Conservation (phyloP, 1,284 basidiomycete genomes). For the Waitea zeae region DNA sequence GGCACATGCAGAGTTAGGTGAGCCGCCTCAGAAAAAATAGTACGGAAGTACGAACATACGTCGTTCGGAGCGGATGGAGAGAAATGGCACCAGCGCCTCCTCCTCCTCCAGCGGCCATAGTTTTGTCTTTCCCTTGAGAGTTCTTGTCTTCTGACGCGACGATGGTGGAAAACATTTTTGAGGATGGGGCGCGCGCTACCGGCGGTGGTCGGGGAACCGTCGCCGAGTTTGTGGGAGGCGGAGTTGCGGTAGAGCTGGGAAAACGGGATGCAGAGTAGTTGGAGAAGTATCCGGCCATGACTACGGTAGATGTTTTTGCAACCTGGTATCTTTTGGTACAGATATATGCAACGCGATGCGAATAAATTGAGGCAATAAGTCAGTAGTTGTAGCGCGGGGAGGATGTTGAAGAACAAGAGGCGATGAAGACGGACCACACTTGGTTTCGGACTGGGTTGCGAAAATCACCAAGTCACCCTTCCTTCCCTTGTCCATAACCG, state of each 20-base stretch:
- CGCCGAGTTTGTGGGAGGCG: conserved; percentile 11
- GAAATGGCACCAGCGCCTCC: conserved; percentile 8
- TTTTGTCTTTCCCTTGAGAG: conserved; percentile 23
- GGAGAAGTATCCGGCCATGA: conserved; percentile 45
- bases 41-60: conserved; percentile 52
- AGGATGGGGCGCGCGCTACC: conserved; percentile 16
- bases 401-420: too few species aligned
- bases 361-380: too few species aligned
- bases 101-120: conserved; percentile 19
- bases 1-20: conserved; percentile 9
- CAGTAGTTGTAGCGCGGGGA: too few species aligned
- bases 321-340: too few species aligned
- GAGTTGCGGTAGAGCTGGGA: conserved; percentile 21
- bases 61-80: conserved; percentile 63
- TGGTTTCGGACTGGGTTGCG: too few species aligned
- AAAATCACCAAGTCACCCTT: too few species aligned
- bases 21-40: conserved; percentile 8
- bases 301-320: too few species aligned
- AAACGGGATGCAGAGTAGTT: conserved; percentile 65
- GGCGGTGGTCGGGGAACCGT: conserved; percentile 7
- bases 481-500: too few species aligned
- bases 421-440: too few species aligned
- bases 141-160: conserved; percentile 28
- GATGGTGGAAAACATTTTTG: conserved; percentile 61
- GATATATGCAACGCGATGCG: too few species aligned